phyloP scores from a whole-genome alignment of 345 rosid species.

The Camelina neglecta region DNA sequence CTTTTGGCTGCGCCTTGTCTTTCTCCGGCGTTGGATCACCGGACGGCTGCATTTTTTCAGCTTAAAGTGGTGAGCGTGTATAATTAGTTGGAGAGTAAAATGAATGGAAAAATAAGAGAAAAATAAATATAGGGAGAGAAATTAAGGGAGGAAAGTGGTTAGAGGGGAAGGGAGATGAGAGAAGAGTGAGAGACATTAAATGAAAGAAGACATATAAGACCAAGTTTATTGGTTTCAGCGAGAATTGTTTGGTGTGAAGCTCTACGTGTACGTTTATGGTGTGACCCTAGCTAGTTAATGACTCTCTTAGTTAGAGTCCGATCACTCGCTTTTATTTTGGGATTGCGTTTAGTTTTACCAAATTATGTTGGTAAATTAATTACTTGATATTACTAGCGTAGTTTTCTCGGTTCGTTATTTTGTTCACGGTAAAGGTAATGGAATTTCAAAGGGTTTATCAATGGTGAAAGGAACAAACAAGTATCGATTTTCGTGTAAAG shows the following conservation, averaged over 20 bases:
- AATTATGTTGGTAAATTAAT: neutral
- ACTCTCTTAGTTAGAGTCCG: slow-evolving; percentile 5
- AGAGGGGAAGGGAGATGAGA: slow-evolving; percentile 42
- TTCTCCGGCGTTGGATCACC: slow-evolving; percentile 41
- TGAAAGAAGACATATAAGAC: slow-evolving; percentile 38
- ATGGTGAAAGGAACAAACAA: neutral
- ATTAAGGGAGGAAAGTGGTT: slow-evolving; percentile 37
- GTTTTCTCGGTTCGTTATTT: neutral
- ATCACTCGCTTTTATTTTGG: neutral
- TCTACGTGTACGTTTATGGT: neutral
- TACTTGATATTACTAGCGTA: neutral
- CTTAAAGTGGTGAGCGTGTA: slow-evolving; percentile 2
- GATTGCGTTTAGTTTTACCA: neutral
- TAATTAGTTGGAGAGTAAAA: slow-evolving; percentile 25
- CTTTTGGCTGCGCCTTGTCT: slow-evolving; percentile 47
- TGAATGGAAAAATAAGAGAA: slow-evolving; percentile 10
- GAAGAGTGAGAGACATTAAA: slow-evolving; percentile 28
- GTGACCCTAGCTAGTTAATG: slow-evolving; percentile 30
- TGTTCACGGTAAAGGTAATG: neutral
- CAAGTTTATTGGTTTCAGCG: slow-evolving; percentile 44
- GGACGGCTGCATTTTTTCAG: slow-evolving; percentile 40
- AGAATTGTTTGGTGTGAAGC: slow-evolving; percentile 42
- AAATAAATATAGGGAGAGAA: slow-evolving; percentile 27
- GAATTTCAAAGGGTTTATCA: neutral
- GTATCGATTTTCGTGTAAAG: slow-evolving; percentile 7